phyloP scores from a whole-genome alignment of 2,329 filamentous ascomycete species.

The Onygenales sp. region DNA sequence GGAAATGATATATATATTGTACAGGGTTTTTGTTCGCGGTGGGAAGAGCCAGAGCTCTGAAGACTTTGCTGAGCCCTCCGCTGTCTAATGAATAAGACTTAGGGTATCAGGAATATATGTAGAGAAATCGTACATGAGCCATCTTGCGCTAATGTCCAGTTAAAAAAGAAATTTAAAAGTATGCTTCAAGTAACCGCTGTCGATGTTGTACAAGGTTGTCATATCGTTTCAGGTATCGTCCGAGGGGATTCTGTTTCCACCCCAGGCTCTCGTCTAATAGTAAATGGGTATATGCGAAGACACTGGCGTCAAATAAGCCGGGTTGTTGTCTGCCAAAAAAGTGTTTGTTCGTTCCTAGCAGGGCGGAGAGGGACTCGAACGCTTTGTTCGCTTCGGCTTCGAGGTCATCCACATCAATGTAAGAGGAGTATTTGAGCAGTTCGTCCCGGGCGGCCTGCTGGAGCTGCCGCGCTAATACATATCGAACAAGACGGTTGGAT shows the following conservation, averaged over 20 bases:
- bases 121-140: not conserved
- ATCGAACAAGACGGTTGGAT: constrained; percentile 52
- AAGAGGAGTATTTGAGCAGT: constrained; percentile 51
- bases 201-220: constrained; percentile 58
- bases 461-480: constrained; percentile 56
- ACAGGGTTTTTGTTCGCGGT: too few relatives aligned
- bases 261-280: constrained; percentile 55
- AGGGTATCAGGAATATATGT: not conserved
- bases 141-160: not conserved
- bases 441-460: constrained; percentile 64
- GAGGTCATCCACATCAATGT: constrained; percentile 48
- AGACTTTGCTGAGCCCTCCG: too few relatives aligned
- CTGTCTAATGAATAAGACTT: too few relatives aligned
- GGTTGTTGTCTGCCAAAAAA: constrained; percentile 53
- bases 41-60: too few relatives aligned
- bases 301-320: constrained; percentile 71
- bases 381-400: constrained; percentile 54
- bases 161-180: constrained; percentile 29
- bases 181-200: constrained; percentile 45
- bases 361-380: constrained; percentile 50
- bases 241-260: constrained; percentile 57
- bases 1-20: too few relatives aligned
- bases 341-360: constrained; percentile 50
- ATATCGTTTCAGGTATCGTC: constrained; percentile 45
- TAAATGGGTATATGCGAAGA: constrained; percentile 84